phyloP scores from a whole-genome alignment of 176 grass and related monocot genomes.

The Phragmites australis region DNA sequence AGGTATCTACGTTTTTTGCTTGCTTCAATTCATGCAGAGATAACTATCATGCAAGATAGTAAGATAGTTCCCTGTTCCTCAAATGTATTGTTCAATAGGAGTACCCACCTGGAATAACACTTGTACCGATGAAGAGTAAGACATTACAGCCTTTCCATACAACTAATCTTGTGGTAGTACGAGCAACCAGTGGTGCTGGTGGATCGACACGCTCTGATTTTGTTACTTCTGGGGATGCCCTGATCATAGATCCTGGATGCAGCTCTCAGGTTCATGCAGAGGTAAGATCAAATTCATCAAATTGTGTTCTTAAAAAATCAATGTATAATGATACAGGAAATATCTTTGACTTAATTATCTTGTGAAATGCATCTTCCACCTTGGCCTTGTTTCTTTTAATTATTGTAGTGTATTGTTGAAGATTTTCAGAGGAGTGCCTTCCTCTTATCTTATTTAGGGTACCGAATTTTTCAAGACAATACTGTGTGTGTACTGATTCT shows the following conservation, averaged over 20 bases:
- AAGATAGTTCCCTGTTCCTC: background rate
- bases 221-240: conserved; percentile 58
- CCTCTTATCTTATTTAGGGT: background rate
- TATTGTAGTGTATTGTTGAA: background rate
- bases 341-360: background rate
- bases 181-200: conserved; percentile 29
- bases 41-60: background rate
- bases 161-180: conserved; percentile 82
- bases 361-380: background rate
- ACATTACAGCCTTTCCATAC: conserved; percentile 77
- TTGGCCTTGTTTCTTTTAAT: background rate
- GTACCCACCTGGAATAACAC: conserved; percentile 84
- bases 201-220: conserved; percentile 33
- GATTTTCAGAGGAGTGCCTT: conserved; percentile 16
- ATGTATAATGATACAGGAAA: background rate
- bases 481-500: background rate
- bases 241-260: conserved; percentile 95
- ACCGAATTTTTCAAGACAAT: background rate
- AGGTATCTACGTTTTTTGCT: conserved; percentile 47
- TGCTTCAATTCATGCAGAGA: background rate
- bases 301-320: background rate
- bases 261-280: conserved; percentile 62
- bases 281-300: conserved; percentile 45
- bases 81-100: conserved; percentile 53
- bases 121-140: conserved; percentile 92